Conservation (phyloP, 2,329 filamentous ascomycete genomes). For the Cladophialophora exuberans region DNA sequence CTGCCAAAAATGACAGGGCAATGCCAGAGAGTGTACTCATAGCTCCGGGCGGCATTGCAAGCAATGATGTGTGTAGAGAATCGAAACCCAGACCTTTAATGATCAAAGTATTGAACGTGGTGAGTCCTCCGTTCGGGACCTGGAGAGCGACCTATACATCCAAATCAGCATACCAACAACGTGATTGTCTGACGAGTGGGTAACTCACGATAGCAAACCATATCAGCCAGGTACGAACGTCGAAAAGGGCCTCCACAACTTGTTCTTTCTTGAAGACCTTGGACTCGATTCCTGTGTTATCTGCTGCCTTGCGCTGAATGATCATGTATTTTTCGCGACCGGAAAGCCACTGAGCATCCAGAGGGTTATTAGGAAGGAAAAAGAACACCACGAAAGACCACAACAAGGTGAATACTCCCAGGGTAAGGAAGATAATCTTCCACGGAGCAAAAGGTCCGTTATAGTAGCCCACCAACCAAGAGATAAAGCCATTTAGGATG, state of each 20-base stretch:
- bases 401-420: conserved; percentile 64
- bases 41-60: too few relatives aligned
- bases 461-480: conserved; percentile 64
- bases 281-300: conserved; percentile 66
- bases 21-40: too few relatives aligned
- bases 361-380: conserved; percentile 67
- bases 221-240: conserved; percentile 66
- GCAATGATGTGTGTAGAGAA: too few relatives aligned
- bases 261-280: conserved; percentile 63
- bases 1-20: too few relatives aligned
- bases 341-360: conserved; percentile 69
- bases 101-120: too few relatives aligned
- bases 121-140: too few relatives aligned
- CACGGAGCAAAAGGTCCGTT: conserved; percentile 67
- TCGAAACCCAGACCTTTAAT: too few relatives aligned
- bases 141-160: too few relatives aligned
- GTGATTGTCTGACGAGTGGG: too few relatives aligned
- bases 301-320: conserved; percentile 64
- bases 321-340: conserved; percentile 65
- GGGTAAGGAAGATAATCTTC: conserved; percentile 72
- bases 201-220: too few relatives aligned
- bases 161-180: too few relatives aligned
- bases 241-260: conserved; percentile 58
- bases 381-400: conserved; percentile 62
- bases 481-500: conserved; percentile 50